Conservation (phyloP, 2,329 filamentous ascomycete genomes). For the Sordariomycetes sp. region DNA sequence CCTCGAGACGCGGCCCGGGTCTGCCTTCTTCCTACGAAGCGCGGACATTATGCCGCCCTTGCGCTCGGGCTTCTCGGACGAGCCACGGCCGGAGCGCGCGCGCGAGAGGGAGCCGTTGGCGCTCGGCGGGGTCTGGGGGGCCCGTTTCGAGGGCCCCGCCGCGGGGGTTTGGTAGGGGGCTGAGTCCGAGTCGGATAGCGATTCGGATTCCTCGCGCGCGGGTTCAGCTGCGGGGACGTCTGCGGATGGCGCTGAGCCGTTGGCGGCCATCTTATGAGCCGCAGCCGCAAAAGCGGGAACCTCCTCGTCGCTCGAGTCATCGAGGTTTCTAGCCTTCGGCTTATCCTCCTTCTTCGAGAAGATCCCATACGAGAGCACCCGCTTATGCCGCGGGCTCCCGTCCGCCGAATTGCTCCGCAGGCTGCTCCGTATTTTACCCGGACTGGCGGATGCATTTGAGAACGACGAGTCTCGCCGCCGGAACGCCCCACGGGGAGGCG, state of each 20-base stretch:
- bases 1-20: constrained; percentile 38
- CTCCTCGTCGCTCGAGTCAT: constrained; percentile 49
- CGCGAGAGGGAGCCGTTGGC: constrained; percentile 18
- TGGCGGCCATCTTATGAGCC: constrained; percentile 16
- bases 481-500: constrained; percentile 46
- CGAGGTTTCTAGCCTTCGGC: constrained; percentile 36
- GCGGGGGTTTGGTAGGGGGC: not conserved
- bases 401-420: constrained; percentile 27
- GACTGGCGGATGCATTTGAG: not conserved
- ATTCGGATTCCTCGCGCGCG: not conserved
- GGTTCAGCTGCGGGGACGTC: not conserved
- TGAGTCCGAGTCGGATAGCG: not conserved
- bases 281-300: not conserved
- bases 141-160: not conserved
- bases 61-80: not conserved
- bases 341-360: constrained; percentile 22
- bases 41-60: constrained; percentile 34
- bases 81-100: constrained; percentile 26
- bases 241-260: not conserved
- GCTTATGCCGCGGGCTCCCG: constrained; percentile 20
- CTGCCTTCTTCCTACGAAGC: constrained; percentile 46
- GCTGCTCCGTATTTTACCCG: constrained; percentile 22
- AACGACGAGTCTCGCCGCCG: constrained; percentile 22
- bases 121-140: constrained; percentile 10
- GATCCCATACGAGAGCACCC: constrained; percentile 28